Evolutionary conservation across 768 basidiomycete species (phyloP), one percentile per base, ranked within the genome.

Genomic region (Trametes coccinea): DNA sequence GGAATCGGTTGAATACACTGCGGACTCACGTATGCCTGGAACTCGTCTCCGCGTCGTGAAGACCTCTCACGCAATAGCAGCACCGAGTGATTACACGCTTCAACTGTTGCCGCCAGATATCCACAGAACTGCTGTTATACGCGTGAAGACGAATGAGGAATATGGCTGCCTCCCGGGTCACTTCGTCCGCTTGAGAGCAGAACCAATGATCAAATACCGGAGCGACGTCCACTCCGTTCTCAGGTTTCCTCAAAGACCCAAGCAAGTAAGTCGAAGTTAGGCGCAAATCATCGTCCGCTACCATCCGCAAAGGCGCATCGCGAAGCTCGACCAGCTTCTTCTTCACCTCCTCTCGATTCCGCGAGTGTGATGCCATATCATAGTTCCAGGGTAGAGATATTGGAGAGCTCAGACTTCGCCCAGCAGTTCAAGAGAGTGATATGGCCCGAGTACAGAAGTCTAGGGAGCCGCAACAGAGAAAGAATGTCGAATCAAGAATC

Each of bases 141-240:
- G 93, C 93, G 70, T 90, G 88, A 41, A 97, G 74, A 53, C 93
- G 84, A 40, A 96, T 77, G 51, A 92, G 80, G 75, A 95, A 97
- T 0, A 85, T 86, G 0, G 95, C 92, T 2, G 88, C 84, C 60
- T 84, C 87, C 8, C 81, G 72, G 0, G 83, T 86, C 37, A 83
- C 75, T 8, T 79, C 70, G 34, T 82, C 75, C 3, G 87, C 88
- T 40, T 81, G 79, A 31, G 76, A 72, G 72, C 95, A 97, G 71
- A 90, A 95, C 92, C 93, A 95, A 68, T 97, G 94, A 2, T 59
- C 62, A 41, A 40, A 47, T 8, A 30, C 45, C 9, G 47, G 59
- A 13, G 41, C 17, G 55, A 82, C 61, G 33, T 62, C 63, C 34
- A 75, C 72, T 51, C 80, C 79, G 33, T 37, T 53, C 1, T 58